Evolutionary conservation across 2,329 filamentous ascomycete genomes (phyloP).

Genomic region (Sporothrix pallida): DNA sequence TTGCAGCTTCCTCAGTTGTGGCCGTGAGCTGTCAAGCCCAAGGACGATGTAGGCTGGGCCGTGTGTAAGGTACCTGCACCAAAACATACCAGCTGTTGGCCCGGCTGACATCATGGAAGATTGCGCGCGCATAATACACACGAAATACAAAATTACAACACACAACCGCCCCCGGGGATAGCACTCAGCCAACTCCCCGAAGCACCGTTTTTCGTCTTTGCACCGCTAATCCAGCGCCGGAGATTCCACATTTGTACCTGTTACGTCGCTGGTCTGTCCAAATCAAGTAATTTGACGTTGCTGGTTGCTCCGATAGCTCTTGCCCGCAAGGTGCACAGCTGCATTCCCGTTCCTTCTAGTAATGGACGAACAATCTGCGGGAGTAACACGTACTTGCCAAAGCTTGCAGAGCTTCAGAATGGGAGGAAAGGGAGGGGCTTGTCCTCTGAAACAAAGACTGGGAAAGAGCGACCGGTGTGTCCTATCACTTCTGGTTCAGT

Average conservation of each 20-base stretch:
- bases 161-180: conserved; percentile 15
- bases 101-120: conserved; percentile 24
- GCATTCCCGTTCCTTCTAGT: too few relatives aligned
- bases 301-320: conserved; percentile 5
- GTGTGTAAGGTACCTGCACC: conserved; percentile 7
- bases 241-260: not conserved
- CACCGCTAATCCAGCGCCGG: too few relatives aligned
- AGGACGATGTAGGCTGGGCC: not conserved
- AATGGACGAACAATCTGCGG: too few relatives aligned
- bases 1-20: not conserved
- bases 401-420: too few relatives aligned
- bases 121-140: not conserved
- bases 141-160: too few relatives aligned
- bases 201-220: not conserved
- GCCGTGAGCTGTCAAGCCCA: not conserved
- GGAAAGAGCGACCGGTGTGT: conserved; percentile 5
- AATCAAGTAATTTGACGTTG: conserved; percentile 1
- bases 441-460: conserved; percentile 20
- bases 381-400: too few relatives aligned
- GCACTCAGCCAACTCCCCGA: conserved; percentile 21
- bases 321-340: conserved; percentile 19
- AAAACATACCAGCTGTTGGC: conserved; percentile 19
- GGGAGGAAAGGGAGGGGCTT: not conserved
- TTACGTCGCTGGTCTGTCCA: conserved; percentile 11
- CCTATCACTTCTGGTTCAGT: conserved; percentile 8